Percentiles rank a stretch among this genome's conserved stretches.
Evolutionary conservation across 177 flowering plant genomes (phyloP).

Genomic region (Telopea speciosissima): DNA sequence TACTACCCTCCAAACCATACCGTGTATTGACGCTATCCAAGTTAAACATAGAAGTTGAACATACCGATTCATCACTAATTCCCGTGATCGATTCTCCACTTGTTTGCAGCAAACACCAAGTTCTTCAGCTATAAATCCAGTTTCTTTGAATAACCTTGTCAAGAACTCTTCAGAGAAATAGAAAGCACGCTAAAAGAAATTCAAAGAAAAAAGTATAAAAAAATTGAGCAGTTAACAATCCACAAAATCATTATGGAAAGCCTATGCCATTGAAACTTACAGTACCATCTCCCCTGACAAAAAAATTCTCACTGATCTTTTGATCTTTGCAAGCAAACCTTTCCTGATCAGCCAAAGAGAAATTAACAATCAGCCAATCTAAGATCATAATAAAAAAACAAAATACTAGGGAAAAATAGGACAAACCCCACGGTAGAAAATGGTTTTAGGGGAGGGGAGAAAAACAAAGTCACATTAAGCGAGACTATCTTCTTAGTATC

Average conservation of each 20-base stretch:
- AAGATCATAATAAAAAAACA: too few species aligned
- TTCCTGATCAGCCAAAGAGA: conserved; percentile 42
- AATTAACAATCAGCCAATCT: background rate
- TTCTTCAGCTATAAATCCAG: conserved; percentile 64
- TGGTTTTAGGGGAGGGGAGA: too few species aligned
- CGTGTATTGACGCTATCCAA: background rate
- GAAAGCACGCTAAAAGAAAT: conserved; percentile 71
- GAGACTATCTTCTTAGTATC: too few species aligned
- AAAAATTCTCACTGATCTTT: conserved; percentile 86
- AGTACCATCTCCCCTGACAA: conserved; percentile 98
- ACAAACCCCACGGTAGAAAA: too few species aligned
- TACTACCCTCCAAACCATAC: background rate
- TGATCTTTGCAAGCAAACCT: conserved; percentile 77
- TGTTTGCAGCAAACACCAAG: conserved; percentile 75
- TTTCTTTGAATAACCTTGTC: conserved; percentile 51
- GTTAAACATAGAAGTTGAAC: background rate
- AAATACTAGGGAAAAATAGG: too few species aligned
- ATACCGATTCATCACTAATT: conserved; percentile 88
- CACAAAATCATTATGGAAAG: background rate
- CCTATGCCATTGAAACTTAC: conserved; percentile 42
- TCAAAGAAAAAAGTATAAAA: conserved; percentile 1
- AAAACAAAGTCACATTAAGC: too few species aligned
- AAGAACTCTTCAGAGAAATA: conserved; percentile 89
- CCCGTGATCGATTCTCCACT: conserved; percentile 88
- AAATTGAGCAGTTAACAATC: background rate